These are phyloP conservation scores for Herpotrichia juniperi DNA, from an alignment of 2,329 filamentous ascomycete genomes.

Conservation along the genomic window DNA sequence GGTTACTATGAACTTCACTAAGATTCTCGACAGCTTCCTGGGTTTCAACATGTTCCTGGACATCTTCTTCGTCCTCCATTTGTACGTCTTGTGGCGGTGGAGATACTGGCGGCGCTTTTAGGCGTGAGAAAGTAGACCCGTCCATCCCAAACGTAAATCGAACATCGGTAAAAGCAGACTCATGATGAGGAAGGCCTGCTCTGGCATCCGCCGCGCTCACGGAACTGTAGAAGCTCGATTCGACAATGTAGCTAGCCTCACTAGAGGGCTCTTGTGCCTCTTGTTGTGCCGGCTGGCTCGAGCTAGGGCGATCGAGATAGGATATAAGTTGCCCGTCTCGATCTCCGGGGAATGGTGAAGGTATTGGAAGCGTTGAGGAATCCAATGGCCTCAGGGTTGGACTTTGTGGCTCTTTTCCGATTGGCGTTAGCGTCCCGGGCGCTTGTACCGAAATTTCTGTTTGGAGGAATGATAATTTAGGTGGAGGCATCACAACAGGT, in stretches of 20 bases:
- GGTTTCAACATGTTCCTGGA: not conserved
- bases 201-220: constrained; percentile 31
- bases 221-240: constrained; percentile 43
- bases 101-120: constrained; percentile 8
- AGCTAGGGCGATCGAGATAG: constrained; percentile 31
- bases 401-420: constrained; percentile 41
- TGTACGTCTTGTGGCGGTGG: constrained; percentile 16
- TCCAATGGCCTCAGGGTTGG: constrained; percentile 40
- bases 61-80: constrained; percentile 7
- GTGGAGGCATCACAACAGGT: constrained; percentile 39
- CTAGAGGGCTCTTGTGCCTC: constrained; percentile 16
- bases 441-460: constrained; percentile 20
- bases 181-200: constrained; percentile 33
- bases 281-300: not conserved
- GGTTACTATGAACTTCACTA: no score
- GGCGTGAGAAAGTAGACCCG: constrained; percentile 31
- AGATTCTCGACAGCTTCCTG: not conserved
- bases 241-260: constrained; percentile 32
- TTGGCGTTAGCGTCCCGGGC: constrained; percentile 33
- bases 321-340: constrained; percentile 25
- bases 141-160: constrained; percentile 45
- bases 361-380: constrained; percentile 43
- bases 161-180: constrained; percentile 43
- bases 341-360: constrained; percentile 45
- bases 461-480: constrained; percentile 29